Conservation (phyloP, 2,329 filamentous ascomycete species). For the Trichoderma sp. region DNA sequence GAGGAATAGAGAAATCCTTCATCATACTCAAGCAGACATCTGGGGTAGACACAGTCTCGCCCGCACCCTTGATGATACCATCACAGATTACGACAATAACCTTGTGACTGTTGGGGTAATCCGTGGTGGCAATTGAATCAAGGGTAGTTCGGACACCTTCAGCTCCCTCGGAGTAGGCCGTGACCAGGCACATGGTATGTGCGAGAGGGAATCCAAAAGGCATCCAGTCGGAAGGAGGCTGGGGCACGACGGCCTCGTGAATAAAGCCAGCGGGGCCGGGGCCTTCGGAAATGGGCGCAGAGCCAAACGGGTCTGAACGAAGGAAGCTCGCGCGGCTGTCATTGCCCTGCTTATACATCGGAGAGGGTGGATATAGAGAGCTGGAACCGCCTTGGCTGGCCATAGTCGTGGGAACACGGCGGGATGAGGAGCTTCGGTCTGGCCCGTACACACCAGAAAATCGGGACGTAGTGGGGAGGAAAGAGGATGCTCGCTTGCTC, state of each 20-base stretch:
- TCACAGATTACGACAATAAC: slow-evolving; percentile 95
- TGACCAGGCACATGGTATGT: slow-evolving; percentile 90
- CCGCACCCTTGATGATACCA: slow-evolving; percentile 94
- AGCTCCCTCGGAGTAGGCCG: slow-evolving; percentile 93
- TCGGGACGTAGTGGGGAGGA: slow-evolving; percentile 88
- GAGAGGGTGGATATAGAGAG: slow-evolving; percentile 64
- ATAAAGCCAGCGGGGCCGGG: slow-evolving; percentile 91
- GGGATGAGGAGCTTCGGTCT: slow-evolving; percentile 54
- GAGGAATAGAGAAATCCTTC: slow-evolving; percentile 78
- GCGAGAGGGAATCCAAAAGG: slow-evolving; percentile 94
- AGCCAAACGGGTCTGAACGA: slow-evolving; percentile 54
- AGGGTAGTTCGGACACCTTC: slow-evolving; percentile 90
- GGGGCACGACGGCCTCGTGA: slow-evolving; percentile 91
- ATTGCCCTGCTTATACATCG: slow-evolving; percentile 66
- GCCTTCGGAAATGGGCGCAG: slow-evolving; percentile 60
- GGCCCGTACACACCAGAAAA: slow-evolving; percentile 88
- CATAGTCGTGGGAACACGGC: slow-evolving; percentile 81
- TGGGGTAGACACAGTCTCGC: slow-evolving; percentile 81
- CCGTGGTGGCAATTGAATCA: slow-evolving; percentile 94
- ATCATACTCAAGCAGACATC: slow-evolving; percentile 92
- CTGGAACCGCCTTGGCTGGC: slow-evolving; percentile 78
- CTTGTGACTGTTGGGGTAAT: slow-evolving; percentile 99
- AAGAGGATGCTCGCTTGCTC: slow-evolving; percentile 77
- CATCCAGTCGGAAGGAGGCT: slow-evolving; percentile 95
- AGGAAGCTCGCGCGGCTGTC: slow-evolving; percentile 65